Evolutionary conservation across 1,284 basidiomycete species (phyloP).

Genomic region (Cronartium quercuum): DNA sequence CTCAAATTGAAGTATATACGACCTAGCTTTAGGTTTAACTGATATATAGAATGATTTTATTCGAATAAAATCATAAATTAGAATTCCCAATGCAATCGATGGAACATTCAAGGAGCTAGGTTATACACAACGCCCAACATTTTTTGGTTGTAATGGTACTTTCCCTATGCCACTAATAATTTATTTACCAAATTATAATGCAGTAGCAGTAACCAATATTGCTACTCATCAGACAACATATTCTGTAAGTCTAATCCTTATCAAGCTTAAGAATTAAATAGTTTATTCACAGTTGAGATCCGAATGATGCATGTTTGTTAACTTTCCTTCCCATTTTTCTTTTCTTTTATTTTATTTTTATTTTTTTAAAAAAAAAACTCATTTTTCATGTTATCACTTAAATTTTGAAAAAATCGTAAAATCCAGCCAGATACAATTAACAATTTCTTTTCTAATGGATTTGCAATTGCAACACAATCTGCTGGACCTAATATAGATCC

Average conservation of each 20-base stretch:
- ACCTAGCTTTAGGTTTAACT: neutral
- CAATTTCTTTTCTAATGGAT: slow-evolving; percentile 38
- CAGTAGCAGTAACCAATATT: slow-evolving; percentile 27
- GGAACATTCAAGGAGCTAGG: slow-evolving; percentile 6
- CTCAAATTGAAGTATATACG: too few species aligned
- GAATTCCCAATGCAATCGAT: slow-evolving; percentile 26
- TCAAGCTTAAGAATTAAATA: too few species aligned
- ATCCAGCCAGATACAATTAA: too few species aligned
- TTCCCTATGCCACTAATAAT: slow-evolving; percentile 10
- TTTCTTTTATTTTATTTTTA: too few species aligned
- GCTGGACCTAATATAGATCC: slow-evolving; percentile 12
- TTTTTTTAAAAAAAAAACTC: too few species aligned
- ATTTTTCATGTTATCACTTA: too few species aligned
- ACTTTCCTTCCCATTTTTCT: too few species aligned
- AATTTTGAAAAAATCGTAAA: too few species aligned
- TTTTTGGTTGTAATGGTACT: slow-evolving; percentile 28
- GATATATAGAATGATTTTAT: neutral
- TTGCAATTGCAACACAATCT: slow-evolving; percentile 38
- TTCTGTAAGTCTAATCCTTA: too few species aligned
- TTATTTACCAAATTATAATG: slow-evolving; percentile 33
- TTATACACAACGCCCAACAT: slow-evolving; percentile 30
- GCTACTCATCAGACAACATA: slow-evolving; percentile 20
- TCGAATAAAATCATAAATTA: neutral
- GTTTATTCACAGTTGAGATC: too few species aligned
- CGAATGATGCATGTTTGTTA: too few species aligned